These are phyloP conservation scores for Cladosporium sp. DNA, from an alignment of 2,329 filamentous ascomycete genomes.

Conservation along the genomic window DNA sequence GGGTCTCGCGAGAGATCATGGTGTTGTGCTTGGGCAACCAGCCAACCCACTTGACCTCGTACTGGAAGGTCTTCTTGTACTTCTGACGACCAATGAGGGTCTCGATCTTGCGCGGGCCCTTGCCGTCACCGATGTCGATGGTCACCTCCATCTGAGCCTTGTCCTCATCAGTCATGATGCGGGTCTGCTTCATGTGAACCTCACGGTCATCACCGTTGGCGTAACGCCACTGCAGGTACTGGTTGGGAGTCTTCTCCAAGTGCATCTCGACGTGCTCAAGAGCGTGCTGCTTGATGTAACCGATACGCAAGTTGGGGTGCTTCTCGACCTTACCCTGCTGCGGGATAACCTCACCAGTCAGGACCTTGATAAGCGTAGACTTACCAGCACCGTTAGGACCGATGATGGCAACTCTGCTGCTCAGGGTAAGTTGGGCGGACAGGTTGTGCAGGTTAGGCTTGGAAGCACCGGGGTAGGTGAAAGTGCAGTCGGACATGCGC, in stretches of 20 bases:
- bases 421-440: conserved; percentile 79
- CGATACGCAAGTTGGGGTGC: conserved; percentile 96
- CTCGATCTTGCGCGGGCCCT: conserved; percentile 71
- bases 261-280: conserved; percentile 99
- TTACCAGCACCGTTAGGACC: conserved; percentile 97
- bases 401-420: conserved; percentile 91
- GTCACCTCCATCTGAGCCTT: conserved; percentile 85
- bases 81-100: conserved; percentile 92
- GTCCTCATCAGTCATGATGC: conserved; percentile 78
- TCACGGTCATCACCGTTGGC: conserved; percentile 95
- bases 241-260: conserved; percentile 96
- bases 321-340: conserved; percentile 86
- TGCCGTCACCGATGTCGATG: conserved; percentile 78
- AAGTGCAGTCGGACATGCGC: conserved; percentile 86
- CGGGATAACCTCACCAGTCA: conserved; percentile 87
- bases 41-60: conserved; percentile 91
- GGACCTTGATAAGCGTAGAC: conserved; percentile 93
- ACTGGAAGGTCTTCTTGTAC: conserved; percentile 98
- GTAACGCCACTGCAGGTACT: conserved; percentile 98
- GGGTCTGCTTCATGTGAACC: conserved; percentile 95
- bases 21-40: conserved; percentile 90
- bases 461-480: conserved; percentile 80
- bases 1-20: conserved; percentile 86
- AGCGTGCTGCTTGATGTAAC: conserved; percentile 99
- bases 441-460: conserved; percentile 87